Base-by-base conservation (phyloP, 805 yeast genomes). In the Teunomyces cretensis region DNA sequence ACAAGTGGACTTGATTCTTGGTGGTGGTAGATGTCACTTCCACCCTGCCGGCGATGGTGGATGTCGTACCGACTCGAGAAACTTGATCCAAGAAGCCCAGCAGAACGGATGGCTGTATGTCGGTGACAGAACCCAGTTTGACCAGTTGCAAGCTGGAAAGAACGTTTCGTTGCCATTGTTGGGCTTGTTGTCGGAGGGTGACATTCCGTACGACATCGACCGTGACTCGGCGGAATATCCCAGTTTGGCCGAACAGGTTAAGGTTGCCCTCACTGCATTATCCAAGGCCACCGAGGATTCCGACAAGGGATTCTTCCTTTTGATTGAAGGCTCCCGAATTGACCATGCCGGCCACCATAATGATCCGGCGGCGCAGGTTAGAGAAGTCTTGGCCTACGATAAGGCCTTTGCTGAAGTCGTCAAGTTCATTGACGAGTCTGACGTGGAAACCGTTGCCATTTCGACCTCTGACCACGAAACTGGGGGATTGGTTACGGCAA, bases 331-430 rank as follows among this genome's bases (percentile, higher is more conserved):
- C 14, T 87, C 96, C 5, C 78, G 97, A 64, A 90, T 91, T 57
- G 97, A 91, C 67, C 97, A 90, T 61, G 96, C 96, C 5, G 97
- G 97, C 36, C 97, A 91, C 67, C 83, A 79, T 56, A 90, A 91
- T 60, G 97, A 91, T 62, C 92, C 97, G 9, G 92, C 92, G 6
- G 96, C 96, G 7, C 96, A 90, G 68, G 96, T 88, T 5, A 77
- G 90, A 58, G 97, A 91, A 66, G 92, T 88, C 3, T 70, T 90
- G 55, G 96, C 95, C 1, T 91, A 82, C 63, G 96, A 88, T 62
- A 81, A 80, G 48, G 90, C 96, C 3, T 88, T 87, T 67, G 65
- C 77, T 49, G 86, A 88, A 9, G 96, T 84, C 2, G 65, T 80
- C 43, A 80, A 86, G 33, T 89, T 81, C 61, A 87, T 85, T 31